phyloP scores from a whole-genome alignment of 2,329 filamentous ascomycete genomes.

The Tolypocladium ovalisporum region DNA sequence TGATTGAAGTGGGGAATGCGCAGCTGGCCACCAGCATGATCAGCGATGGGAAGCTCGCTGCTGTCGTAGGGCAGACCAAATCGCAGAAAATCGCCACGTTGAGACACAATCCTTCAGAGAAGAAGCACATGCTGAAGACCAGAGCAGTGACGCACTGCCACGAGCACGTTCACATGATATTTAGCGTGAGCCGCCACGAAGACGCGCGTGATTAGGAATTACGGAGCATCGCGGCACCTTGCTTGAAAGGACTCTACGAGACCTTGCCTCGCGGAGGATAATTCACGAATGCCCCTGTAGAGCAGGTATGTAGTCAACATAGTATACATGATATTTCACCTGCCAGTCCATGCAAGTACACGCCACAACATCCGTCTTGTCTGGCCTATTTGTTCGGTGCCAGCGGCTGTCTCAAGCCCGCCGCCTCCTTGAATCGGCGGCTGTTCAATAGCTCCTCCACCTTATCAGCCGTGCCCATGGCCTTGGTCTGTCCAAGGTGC shows the following conservation, averaged over 20 bases:
- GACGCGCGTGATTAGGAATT: neutral
- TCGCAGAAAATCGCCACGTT: neutral
- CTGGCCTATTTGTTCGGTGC: neutral
- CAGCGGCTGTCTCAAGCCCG: conserved; percentile 14
- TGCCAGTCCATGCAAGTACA: neutral
- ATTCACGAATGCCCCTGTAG: neutral
- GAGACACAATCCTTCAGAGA: neutral
- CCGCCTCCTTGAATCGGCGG: conserved; percentile 33
- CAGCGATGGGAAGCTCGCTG: neutral
- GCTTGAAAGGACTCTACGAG: neutral
- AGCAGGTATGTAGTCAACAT: neutral
- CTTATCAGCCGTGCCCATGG: conserved; percentile 39
- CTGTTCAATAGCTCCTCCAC: conserved; percentile 46
- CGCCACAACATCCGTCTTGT: neutral
- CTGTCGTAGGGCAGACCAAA: neutral
- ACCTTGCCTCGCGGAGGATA: neutral
- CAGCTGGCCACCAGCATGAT: neutral
- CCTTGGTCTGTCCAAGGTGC: conserved; percentile 42
- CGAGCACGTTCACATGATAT: neutral
- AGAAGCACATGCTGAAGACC: neutral
- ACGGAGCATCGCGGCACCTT: too few species aligned
- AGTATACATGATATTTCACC: neutral
- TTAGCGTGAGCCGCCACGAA: neutral
- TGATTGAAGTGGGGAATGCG: neutral
- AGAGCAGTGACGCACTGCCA: neutral